Percentiles rank a stretch among this genome's conserved stretches.
Conservation (phyloP, 1,139 yeast genomes). For the Debaryomyces singareniensis region DNA sequence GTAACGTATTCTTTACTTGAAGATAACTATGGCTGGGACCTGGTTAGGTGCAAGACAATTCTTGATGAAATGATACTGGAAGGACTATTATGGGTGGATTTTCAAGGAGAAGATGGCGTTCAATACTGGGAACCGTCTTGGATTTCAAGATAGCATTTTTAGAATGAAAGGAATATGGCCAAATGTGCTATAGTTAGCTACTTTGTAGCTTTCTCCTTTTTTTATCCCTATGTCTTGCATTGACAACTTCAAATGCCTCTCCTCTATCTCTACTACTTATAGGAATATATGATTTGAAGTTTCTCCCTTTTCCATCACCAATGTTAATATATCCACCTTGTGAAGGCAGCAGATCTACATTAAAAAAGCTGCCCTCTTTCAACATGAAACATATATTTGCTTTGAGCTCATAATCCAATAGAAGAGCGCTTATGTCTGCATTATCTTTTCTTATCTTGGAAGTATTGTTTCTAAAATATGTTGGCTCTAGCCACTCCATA, state of each 20-base stretch:
- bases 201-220: conserved; percentile 17
- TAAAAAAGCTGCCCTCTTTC: conserved; percentile 14
- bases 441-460: conserved; percentile 17
- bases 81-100: conserved; percentile 82
- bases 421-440: conserved; percentile 22
- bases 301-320: conserved; percentile 71
- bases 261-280: conserved; percentile 52
- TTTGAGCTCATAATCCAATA: conserved; percentile 31
- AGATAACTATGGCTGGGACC: conserved; percentile 73
- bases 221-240: conserved; percentile 53
- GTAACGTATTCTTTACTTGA: conserved; percentile 56
- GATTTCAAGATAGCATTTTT: conserved; percentile 17
- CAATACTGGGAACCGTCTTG: conserved; percentile 61
- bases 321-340: conserved; percentile 37
- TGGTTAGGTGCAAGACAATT: conserved; percentile 52
- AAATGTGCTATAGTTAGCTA: neutral
- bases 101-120: conserved; percentile 34
- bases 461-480: conserved; percentile 15
- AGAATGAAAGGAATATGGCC: too few species aligned
- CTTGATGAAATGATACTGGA: conserved; percentile 73
- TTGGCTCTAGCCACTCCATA: conserved; percentile 57
- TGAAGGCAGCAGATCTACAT: conserved; percentile 12
- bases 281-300: conserved; percentile 51
- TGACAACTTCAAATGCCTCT: conserved; percentile 59
- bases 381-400: conserved; percentile 28